Evolutionary conservation across 192 early-diverging fungal genomes (phyloP).

Genomic region (Backusella parvicylindrica): DNA sequence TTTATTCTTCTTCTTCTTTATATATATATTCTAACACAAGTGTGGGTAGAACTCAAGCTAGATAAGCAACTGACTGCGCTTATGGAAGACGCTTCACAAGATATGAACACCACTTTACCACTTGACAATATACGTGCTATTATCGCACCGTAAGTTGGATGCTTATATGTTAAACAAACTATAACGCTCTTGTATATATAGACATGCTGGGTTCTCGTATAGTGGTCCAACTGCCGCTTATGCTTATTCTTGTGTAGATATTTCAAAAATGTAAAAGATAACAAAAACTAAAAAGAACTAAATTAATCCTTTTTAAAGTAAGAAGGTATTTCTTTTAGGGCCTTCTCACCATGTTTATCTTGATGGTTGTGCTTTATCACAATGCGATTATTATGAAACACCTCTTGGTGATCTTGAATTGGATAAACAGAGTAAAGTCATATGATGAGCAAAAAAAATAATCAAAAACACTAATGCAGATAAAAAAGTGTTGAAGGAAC

Average conservation of each 20-base stretch:
- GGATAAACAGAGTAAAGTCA: conserved; percentile 55
- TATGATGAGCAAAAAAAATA: not conserved
- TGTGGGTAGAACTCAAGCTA: conserved; percentile 47
- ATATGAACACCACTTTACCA: conserved; percentile 30
- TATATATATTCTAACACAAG: no score
- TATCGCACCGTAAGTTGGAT: conserved; percentile 79
- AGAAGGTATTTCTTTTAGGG: conserved; percentile 89
- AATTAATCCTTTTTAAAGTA: conserved; percentile 29
- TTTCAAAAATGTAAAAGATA: conserved; percentile 46
- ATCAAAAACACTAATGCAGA: no score
- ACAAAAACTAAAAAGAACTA: not conserved
- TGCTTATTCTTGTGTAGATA: conserved; percentile 77
- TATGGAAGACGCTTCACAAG: conserved; percentile 43
- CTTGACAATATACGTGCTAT: conserved; percentile 55
- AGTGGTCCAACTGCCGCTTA: conserved; percentile 88
- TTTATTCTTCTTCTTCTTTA: not conserved
- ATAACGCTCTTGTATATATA: conserved; percentile 30
- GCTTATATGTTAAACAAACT: no score
- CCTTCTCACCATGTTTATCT: conserved; percentile 92
- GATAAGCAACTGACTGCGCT: conserved; percentile 46
- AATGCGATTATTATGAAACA: conserved; percentile 72
- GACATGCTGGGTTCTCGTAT: conserved; percentile 91
- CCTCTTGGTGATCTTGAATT: conserved; percentile 82
- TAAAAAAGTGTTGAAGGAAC: conserved; percentile 54
- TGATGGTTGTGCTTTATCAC: conserved; percentile 73